phyloP scores from a whole-genome alignment of 2,329 filamentous ascomycete genomes.

The Ophiosphaerella korrae region DNA sequence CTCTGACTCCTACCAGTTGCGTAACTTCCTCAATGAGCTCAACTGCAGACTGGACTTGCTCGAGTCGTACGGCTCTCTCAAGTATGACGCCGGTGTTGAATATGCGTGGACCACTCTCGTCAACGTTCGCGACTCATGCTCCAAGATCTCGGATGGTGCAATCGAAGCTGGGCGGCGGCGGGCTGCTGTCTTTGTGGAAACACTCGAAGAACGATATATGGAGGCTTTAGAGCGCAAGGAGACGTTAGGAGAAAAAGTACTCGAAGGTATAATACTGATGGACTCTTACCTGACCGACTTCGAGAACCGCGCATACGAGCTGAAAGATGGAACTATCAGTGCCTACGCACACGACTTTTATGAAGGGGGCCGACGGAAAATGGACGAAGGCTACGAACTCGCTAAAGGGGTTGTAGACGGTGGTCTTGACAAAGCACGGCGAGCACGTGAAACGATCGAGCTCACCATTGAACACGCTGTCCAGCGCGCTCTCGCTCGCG shows the following conservation, averaged over 20 bases:
- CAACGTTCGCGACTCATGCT: constrained; percentile 85
- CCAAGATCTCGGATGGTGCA: constrained; percentile 86
- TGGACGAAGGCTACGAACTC: constrained; percentile 77
- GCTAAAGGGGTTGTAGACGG: constrained; percentile 80
- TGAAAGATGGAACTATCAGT: constrained; percentile 77
- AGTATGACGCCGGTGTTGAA: constrained; percentile 81
- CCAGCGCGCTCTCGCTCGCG: constrained; percentile 74
- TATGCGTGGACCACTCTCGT: constrained; percentile 85
- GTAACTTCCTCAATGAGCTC: constrained; percentile 82
- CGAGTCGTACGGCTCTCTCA: constrained; percentile 83
- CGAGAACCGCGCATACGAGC: constrained; percentile 78
- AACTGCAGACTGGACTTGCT: constrained; percentile 86
- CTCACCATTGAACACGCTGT: constrained; percentile 80
- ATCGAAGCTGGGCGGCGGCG: constrained; percentile 84
- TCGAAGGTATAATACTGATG: constrained; percentile 83
- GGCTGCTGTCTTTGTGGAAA: constrained; percentile 89
- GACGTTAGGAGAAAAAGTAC: constrained; percentile 88
- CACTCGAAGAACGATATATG: constrained; percentile 84
- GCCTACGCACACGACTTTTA: constrained; percentile 74
- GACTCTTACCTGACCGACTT: constrained; percentile 85
- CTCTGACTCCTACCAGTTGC: constrained; percentile 60
- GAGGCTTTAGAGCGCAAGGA: constrained; percentile 83
- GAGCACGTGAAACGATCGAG: constrained; percentile 68
- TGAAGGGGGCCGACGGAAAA: constrained; percentile 76
- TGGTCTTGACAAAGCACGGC: constrained; percentile 79